Conservation (phyloP, 2,329 filamentous ascomycete genomes). For the Onygenales sp. region DNA sequence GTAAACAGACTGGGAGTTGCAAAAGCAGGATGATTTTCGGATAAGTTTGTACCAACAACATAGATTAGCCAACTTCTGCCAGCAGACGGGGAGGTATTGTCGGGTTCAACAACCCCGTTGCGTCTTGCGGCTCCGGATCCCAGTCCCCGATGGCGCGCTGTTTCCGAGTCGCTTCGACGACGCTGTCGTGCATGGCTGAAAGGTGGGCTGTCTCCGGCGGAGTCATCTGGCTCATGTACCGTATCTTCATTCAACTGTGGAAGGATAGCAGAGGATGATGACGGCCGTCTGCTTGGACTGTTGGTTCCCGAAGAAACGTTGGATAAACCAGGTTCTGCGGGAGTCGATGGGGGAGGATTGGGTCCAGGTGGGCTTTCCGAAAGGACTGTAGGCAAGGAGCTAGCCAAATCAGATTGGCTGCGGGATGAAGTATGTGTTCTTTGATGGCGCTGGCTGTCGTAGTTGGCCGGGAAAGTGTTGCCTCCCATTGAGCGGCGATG, state of each 20-base stretch:
- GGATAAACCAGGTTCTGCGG: conserved; percentile 49
- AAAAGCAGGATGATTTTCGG: conserved; percentile 60
- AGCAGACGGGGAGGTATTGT: conserved; percentile 37
- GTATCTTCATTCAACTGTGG: conserved; percentile 32
- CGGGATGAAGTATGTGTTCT: conserved; percentile 26
- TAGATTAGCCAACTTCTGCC: conserved; percentile 64
- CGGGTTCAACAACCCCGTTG: conserved; percentile 55
- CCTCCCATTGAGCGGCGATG: conserved; percentile 47
- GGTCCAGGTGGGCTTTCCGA: conserved; percentile 51
- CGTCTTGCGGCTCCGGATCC: conserved; percentile 53
- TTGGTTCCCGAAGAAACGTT: conserved; percentile 45
- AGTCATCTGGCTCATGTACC: conserved; percentile 25
- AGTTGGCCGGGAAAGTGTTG: conserved; percentile 37
- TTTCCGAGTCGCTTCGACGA: conserved; percentile 51
- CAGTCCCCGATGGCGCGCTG: conserved; percentile 44
- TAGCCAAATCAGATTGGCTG: conserved; percentile 19
- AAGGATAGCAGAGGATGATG: conserved; percentile 36
- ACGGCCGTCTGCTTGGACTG: conserved; percentile 38
- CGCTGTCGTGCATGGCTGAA: conserved; percentile 40
- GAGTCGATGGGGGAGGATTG: conserved; percentile 54
- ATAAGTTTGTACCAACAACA: conserved; percentile 59
- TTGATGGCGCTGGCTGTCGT: conserved; percentile 46
- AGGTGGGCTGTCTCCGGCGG: conserved; percentile 34
- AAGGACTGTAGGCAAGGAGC: conserved; percentile 34
- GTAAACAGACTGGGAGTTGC: conserved; percentile 62